Evolutionary conservation across 1,284 basidiomycete genomes (phyloP).

Genomic region (Ceratobasidium sp.): DNA sequence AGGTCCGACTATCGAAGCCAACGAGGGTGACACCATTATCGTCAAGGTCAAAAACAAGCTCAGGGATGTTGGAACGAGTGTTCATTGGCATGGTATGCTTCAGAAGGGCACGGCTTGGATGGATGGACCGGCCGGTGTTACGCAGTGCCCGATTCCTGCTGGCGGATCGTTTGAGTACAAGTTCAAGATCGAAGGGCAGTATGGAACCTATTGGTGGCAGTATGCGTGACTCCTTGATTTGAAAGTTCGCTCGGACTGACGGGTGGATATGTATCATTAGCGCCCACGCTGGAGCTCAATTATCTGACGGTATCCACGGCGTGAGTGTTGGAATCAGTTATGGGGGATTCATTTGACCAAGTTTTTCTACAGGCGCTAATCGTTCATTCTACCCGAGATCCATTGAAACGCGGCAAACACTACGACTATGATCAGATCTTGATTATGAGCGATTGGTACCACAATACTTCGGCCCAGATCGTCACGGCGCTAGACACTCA

Average conservation of each 20-base stretch:
- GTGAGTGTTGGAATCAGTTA: slow-evolving; percentile 51
- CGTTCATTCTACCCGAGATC: slow-evolving; percentile 55
- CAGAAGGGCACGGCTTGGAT: slow-evolving; percentile 62
- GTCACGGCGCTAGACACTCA: slow-evolving; percentile 55
- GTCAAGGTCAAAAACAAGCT: slow-evolving; percentile 62
- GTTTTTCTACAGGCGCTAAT: slow-evolving; percentile 56
- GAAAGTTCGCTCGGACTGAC: not conserved
- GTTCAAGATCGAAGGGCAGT: slow-evolving; percentile 55
- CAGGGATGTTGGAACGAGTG: slow-evolving; percentile 56
- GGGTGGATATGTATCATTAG: slow-evolving; percentile 44
- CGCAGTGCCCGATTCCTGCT: slow-evolving; percentile 67
- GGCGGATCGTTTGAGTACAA: slow-evolving; percentile 65
- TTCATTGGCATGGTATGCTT: slow-evolving; percentile 64
- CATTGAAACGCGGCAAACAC: slow-evolving; percentile 52
- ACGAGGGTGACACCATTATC: slow-evolving; percentile 59
- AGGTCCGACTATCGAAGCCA: slow-evolving; percentile 65
- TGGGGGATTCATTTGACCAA: not conserved
- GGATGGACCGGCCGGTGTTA: no score
- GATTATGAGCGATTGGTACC: slow-evolving; percentile 60
- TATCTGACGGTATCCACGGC: slow-evolving; percentile 49
- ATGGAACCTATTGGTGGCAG: no score
- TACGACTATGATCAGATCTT: slow-evolving; percentile 60
- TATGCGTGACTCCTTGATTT: slow-evolving; percentile 50
- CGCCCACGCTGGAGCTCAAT: slow-evolving; percentile 38
- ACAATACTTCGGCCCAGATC: slow-evolving; percentile 54